A percentile compares a stretch with the other conserved stretches of the same genome.
phyloP scores from a whole-genome alignment of 495 filamentous ascomycete species.

The Melanomma pulvis-pyrius region DNA sequence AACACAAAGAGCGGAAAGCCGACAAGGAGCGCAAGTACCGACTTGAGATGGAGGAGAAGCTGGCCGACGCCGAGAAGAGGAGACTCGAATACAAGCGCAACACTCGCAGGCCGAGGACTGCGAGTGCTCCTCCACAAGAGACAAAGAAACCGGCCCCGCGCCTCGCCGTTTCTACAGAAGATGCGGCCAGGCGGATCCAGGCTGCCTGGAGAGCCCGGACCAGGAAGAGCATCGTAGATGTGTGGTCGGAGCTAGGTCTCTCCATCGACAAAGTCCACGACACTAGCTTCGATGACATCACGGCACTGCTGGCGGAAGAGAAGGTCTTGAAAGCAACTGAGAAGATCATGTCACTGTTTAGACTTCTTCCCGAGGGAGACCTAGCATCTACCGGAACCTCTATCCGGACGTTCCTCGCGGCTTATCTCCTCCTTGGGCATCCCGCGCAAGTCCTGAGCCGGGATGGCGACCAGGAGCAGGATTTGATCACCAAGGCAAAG shows the following conservation, averaged over 20 bases:
- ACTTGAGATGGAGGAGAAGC: conserved; percentile 80
- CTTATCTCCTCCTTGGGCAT: conserved; percentile 90
- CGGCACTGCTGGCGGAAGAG: conserved; percentile 73
- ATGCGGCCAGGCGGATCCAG: conserved; percentile 75
- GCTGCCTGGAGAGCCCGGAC: conserved; percentile 71
- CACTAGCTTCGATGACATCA: conserved; percentile 81
- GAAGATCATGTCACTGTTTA: conserved; percentile 74
- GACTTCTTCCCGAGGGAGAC: conserved; percentile 69
- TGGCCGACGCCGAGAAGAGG: conserved; percentile 84
- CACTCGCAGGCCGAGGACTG: conserved; percentile 65
- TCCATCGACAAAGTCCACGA: conserved; percentile 73
- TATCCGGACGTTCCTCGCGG: conserved; percentile 87
- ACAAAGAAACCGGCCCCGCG: conserved; percentile 40
- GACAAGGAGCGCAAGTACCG: conserved; percentile 69
- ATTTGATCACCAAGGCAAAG: conserved; percentile 83
- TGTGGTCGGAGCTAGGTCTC: conserved; percentile 70
- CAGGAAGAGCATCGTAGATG: conserved; percentile 57
- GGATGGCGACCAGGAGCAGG: conserved; percentile 82
- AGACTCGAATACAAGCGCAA: conserved; percentile 51
- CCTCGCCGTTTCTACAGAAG: conserved; percentile 46
- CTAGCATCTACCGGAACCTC: conserved; percentile 75
- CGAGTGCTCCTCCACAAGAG: conserved; percentile 62
- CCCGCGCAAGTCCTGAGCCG: conserved; percentile 85
- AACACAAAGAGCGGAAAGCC: conserved; percentile 85
- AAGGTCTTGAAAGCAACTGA: conserved; percentile 70